Evolutionary conservation across 768 basidiomycete species (phyloP).

Genomic region (Tephrocybe sp.): DNA sequence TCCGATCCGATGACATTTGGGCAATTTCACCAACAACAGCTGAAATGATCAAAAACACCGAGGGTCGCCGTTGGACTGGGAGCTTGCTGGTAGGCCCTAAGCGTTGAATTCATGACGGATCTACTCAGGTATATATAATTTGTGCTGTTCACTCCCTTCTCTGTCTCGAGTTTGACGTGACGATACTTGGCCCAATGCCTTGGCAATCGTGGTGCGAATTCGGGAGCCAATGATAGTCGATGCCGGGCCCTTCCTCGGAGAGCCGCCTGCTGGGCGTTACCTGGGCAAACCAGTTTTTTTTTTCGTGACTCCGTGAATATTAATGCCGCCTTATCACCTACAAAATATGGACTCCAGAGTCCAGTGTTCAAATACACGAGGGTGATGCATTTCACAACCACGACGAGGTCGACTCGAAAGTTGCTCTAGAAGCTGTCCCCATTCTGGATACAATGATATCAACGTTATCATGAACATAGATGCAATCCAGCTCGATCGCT

Average conservation of each 20-base stretch:
- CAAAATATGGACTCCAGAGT: background rate
- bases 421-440: too few relatives aligned
- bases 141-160: background rate
- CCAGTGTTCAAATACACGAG: too few relatives aligned
- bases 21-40: background rate
- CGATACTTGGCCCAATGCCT: background rate
- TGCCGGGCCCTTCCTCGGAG: background rate
- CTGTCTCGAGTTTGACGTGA: background rate
- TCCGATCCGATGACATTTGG: conserved; percentile 5
- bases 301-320: background rate
- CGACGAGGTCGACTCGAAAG: too few relatives aligned
- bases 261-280: background rate
- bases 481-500: too few relatives aligned
- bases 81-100: background rate
- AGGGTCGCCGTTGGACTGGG: too few relatives aligned
- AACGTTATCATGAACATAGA: too few relatives aligned
- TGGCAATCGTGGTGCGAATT: background rate
- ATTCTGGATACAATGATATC: too few relatives aligned
- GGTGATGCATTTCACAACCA: too few relatives aligned
- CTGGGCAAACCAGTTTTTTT: background rate
- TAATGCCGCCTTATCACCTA: background rate
- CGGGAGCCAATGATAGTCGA: background rate
- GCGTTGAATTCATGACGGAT: background rate
- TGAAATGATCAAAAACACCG: background rate
- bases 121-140: background rate